Conservation (phyloP, 2,329 filamentous ascomycete genomes). For the Emergomyces pasteurianus region DNA sequence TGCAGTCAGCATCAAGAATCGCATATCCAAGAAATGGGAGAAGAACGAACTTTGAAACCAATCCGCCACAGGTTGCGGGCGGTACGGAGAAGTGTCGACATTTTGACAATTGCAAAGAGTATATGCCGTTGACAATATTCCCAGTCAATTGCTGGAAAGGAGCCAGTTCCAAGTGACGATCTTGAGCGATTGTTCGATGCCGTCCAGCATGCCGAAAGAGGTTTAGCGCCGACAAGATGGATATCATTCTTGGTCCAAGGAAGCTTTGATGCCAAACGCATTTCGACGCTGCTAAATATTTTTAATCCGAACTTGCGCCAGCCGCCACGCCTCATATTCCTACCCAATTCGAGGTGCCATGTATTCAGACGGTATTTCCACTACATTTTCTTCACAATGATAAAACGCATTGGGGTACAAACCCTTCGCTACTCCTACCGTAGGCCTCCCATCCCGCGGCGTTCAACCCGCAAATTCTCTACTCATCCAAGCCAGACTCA, state of each 20-base stretch:
- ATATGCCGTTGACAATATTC: not conserved
- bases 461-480: conserved; percentile 28
- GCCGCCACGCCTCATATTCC: not conserved
- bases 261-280: no score
- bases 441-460: conserved; percentile 21
- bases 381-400: conserved; percentile 18
- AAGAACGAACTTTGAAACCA: conserved; percentile 62
- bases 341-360: not conserved
- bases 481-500: conserved; percentile 16
- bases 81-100: conserved; percentile 87
- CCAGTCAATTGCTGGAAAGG: not conserved
- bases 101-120: conserved; percentile 36
- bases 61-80: conserved; percentile 76
- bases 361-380: not conserved
- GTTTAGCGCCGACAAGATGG: conserved; percentile 8
- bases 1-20: conserved; percentile 25
- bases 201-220: conserved; percentile 2
- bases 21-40: conserved; percentile 3
- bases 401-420: conserved; percentile 29
- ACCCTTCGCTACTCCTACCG: conserved; percentile 24
- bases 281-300: no score
- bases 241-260: no score
- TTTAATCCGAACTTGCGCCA: no score
- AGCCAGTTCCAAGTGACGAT: no score
- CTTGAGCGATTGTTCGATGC: not conserved